Evolutionary conservation across 2,329 filamentous ascomycete species (phyloP), one percentile per base, ranked within the genome.

Genomic region (Trichoderma harzianum): DNA sequence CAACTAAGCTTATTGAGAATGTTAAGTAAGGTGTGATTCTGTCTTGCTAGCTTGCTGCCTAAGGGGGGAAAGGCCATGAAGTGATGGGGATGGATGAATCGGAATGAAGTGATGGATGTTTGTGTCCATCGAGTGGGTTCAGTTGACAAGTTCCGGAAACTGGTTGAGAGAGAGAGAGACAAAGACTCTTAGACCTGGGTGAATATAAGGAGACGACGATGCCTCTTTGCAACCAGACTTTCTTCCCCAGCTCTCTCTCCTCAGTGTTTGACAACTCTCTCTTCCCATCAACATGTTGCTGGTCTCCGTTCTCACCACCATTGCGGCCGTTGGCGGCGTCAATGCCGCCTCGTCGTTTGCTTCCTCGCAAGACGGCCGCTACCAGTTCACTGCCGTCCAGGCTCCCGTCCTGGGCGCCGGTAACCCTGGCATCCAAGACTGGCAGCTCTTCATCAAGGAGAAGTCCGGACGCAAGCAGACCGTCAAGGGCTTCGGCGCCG

Each of bases 401-500:
- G 78, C 79, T 5, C 82, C 83, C 1, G 78, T 82, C 3, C 73
- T 76, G 5, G 82, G 81, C 14, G 72, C 75, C 14, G 79, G 78
- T 32, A 79, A 77, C 18, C 77, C 80, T 3, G 77, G 77, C n/a
- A 63, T 83, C 78, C 51, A 80, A 76, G 51, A 72, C 51, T 84
- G 83, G 82, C 72, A 76, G 26, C 77, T 84, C 51, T 80, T 74
- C 71, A 78, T 84, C 65, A 79, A 83, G 69, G 83, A 84, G 74
- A 80, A 80, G 24, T 47, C 77, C 1, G 72, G 77, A 72, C 69
- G 65, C 68, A 83, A 82, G 73, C 83, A 84, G 75, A 79, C 74
- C 14, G 75, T 84, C 75, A 79, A 76, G 57, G 82, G 83, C 5
- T 84, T 84, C 69, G 82, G 83, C n/a, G 82, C 81, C 7, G 77